Evolutionary conservation across 2,329 filamentous ascomycete genomes (phyloP).

Genomic region (Alternaria angustiovoidea): DNA sequence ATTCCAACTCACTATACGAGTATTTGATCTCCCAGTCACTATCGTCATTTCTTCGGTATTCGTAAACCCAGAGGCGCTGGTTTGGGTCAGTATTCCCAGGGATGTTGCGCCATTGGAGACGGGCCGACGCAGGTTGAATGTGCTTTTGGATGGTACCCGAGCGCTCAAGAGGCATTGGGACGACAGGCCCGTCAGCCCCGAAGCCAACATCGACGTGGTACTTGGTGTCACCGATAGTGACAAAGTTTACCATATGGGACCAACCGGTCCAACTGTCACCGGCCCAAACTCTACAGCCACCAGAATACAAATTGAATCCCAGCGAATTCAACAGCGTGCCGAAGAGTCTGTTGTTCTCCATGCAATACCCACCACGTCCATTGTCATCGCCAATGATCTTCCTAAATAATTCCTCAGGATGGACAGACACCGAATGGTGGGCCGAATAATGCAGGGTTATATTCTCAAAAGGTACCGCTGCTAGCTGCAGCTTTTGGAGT

Average conservation of each 20-base stretch:
- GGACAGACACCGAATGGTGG: slow-evolving; percentile 55
- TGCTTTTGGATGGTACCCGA: slow-evolving; percentile 36
- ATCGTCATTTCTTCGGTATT: slow-evolving; percentile 47
- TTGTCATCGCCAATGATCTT: slow-evolving; percentile 62
- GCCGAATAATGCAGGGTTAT: slow-evolving; percentile 60
- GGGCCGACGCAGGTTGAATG: slow-evolving; percentile 41
- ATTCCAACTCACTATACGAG: slow-evolving; percentile 64
- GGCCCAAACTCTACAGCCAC: slow-evolving; percentile 52
- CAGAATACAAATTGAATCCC: slow-evolving; percentile 57
- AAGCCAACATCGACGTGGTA: slow-evolving; percentile 57
- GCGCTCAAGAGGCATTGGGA: slow-evolving; percentile 49
- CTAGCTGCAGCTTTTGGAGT: slow-evolving; percentile 54
- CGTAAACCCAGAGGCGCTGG: slow-evolving; percentile 56
- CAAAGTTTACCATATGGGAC: slow-evolving; percentile 57
- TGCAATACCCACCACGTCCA: slow-evolving; percentile 66
- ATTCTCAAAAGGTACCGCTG: slow-evolving; percentile 65
- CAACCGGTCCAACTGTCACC: slow-evolving; percentile 40
- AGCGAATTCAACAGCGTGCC: slow-evolving; percentile 60
- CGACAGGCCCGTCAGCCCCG: slow-evolving; percentile 48
- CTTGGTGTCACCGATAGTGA: slow-evolving; percentile 46
- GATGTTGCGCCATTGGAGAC: slow-evolving; percentile 48
- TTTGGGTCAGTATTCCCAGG: slow-evolving; percentile 42
- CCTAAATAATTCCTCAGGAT: slow-evolving; percentile 60
- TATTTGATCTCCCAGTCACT: slow-evolving; percentile 68
- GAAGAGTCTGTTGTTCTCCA: slow-evolving; percentile 67